Evolutionary conservation across 805 yeast species (phyloP).

Genomic region (Kodamaea neixiangensis): DNA sequence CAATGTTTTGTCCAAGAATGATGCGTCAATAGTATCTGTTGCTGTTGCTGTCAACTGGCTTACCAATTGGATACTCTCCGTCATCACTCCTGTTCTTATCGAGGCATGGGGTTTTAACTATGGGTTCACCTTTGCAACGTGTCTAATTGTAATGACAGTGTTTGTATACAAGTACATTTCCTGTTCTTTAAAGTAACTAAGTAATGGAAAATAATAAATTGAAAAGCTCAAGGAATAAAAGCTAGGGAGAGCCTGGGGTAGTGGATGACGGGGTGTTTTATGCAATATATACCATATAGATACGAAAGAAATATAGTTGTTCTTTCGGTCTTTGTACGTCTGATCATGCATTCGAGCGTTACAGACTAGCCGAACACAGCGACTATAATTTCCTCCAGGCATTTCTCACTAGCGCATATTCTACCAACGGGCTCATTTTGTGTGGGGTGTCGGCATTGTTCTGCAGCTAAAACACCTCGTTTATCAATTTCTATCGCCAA

Average conservation of each 20-base stretch:
- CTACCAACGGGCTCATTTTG: background rate
- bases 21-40: constrained; percentile 20
- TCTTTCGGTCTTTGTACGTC: background rate
- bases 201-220: background rate
- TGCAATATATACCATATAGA: background rate
- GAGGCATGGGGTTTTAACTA: constrained; percentile 19
- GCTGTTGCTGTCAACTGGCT: constrained; percentile 25
- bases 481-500: background rate
- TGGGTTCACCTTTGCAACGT: constrained; percentile 21
- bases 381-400: background rate
- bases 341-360: background rate
- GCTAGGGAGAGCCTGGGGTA: background rate
- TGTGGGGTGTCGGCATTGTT: background rate
- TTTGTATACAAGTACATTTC: constrained; percentile 12
- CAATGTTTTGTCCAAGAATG: constrained; percentile 24
- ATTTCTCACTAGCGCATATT: background rate
- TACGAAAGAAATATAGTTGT: background rate
- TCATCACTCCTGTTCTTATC: constrained; percentile 24
- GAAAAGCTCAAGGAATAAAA: background rate
- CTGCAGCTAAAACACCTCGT: background rate
- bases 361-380: background rate
- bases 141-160: constrained; percentile 19
- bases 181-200: constrained; percentile 1
- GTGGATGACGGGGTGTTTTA: constrained; percentile 4
- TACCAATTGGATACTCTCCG: constrained; percentile 23